Conservation (phyloP, 108 stramenopile species). For the Discostella stelligeroides region DNA sequence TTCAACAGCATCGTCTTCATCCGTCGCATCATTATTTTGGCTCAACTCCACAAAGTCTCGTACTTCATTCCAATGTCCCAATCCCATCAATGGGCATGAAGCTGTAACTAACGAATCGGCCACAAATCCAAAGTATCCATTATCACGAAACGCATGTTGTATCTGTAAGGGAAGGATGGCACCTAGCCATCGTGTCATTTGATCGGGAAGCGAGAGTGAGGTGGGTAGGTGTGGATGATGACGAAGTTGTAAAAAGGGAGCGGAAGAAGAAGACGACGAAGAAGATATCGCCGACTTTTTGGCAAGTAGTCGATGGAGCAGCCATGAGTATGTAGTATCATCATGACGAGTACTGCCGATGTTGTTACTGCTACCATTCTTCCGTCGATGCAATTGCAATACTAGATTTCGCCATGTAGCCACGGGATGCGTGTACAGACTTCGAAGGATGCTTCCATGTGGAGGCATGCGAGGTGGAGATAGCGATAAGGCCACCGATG, state of each 20-base stretch:
- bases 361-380: too few species aligned
- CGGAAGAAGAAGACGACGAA: conserved; percentile 7
- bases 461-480: conserved; percentile 70
- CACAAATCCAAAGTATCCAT: conserved; percentile 60
- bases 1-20: neutral
- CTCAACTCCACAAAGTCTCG: conserved; percentile 33
- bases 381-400: too few species aligned
- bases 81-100: conserved; percentile 44
- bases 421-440: conserved; percentile 24
- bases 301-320: conserved; percentile 7
- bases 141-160: conserved; percentile 68
- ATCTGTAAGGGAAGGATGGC: conserved; percentile 50
- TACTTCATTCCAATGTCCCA: conserved; percentile 23
- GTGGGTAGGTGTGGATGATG: conserved; percentile 65
- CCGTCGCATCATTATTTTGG: neutral
- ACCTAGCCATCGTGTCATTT: conserved; percentile 57
- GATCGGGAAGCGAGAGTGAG: conserved; percentile 47
- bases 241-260: neutral
- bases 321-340: conserved; percentile 12
- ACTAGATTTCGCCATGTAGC: too few species aligned
- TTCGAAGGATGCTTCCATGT: conserved; percentile 37
- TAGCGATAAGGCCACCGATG: conserved; percentile 59
- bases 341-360: neutral
- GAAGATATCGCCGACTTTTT: neutral
- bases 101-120: conserved; percentile 51